A percentile compares a stretch with the other conserved stretches of the same genome.
Evolutionary conservation across 495 filamentous ascomycete species (phyloP).

Genomic region (Lentithecium fluviatile): DNA sequence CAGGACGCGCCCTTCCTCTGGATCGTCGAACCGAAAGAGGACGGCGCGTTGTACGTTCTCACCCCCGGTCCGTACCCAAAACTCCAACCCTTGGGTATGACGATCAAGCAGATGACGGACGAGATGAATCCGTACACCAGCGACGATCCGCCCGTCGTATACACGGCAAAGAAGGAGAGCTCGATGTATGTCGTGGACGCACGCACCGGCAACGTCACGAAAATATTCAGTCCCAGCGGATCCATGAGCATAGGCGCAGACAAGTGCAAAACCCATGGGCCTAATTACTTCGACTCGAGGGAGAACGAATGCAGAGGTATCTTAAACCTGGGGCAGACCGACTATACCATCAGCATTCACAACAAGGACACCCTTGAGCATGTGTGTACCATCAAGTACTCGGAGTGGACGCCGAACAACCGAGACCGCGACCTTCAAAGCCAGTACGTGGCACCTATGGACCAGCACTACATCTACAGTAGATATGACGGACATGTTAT

Average conservation of each 20-base stretch:
- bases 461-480: slow-evolving; percentile 84
- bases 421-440: slow-evolving; percentile 82
- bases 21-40: slow-evolving; percentile 90
- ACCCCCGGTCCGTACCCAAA: slow-evolving; percentile 60
- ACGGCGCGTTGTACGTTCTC: slow-evolving; percentile 89
- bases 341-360: slow-evolving; percentile 84
- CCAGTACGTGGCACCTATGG: slow-evolving; percentile 76
- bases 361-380: slow-evolving; percentile 69
- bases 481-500: slow-evolving; percentile 84
- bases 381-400: slow-evolving; percentile 88
- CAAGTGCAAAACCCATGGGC: slow-evolving; percentile 56
- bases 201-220: slow-evolving; percentile 69
- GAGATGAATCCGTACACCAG: slow-evolving; percentile 66
- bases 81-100: slow-evolving; percentile 62
- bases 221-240: slow-evolving; percentile 61
- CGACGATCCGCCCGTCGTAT: slow-evolving; percentile 67
- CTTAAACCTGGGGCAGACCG: slow-evolving; percentile 76
- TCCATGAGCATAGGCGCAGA: slow-evolving; percentile 53
- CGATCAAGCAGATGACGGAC: slow-evolving; percentile 76
- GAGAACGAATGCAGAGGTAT: slow-evolving; percentile 73
- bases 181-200: slow-evolving; percentile 81
- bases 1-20: slow-evolving; percentile 81
- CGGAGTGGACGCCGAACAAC: slow-evolving; percentile 93
- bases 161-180: slow-evolving; percentile 79
- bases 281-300: slow-evolving; percentile 58